These are phyloP conservation scores for Daldinia childiae DNA, from an alignment of 495 filamentous ascomycete genomes.

Conservation along the genomic window DNA sequence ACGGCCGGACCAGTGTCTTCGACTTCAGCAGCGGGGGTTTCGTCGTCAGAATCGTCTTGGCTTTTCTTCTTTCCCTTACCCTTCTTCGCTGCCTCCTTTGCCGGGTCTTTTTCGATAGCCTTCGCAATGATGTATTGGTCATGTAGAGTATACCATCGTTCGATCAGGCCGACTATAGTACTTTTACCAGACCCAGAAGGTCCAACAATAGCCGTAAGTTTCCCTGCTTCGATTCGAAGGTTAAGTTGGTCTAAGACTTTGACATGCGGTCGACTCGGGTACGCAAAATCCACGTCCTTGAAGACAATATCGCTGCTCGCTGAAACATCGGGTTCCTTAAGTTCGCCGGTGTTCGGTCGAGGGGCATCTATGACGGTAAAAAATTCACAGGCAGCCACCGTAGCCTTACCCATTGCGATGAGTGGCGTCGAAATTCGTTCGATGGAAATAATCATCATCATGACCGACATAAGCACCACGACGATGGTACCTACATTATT, in stretches of 20 bases:
- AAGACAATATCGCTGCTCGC: conserved; percentile 67
- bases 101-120: conserved; percentile 55
- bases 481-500: conserved; percentile 56
- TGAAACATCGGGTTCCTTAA: conserved; percentile 57
- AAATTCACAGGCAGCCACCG: conserved; percentile 64
- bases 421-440: conserved; percentile 63
- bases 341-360: conserved; percentile 52
- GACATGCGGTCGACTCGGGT: conserved; percentile 73
- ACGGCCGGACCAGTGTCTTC: conserved; percentile 54
- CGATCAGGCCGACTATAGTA: conserved; percentile 88
- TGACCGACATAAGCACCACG: conserved; percentile 65
- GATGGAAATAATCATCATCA: conserved; percentile 60
- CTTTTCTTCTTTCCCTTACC: conserved; percentile 43
- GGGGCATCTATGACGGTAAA: conserved; percentile 67
- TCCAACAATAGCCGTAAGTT: conserved; percentile 88
- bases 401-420: conserved; percentile 61
- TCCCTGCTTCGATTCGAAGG: conserved; percentile 73
- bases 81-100: conserved; percentile 54
- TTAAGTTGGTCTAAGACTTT: conserved; percentile 66
- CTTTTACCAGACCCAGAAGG: conserved; percentile 89
- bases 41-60: conserved; percentile 46
- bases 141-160: conserved; percentile 87
- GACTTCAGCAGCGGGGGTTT: conserved; percentile 25
- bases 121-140: conserved; percentile 60
- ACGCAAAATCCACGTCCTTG: conserved; percentile 69